Evolutionary conservation across 164 flowering plant genomes (phyloP).

Genomic region (Macadamia integrifolia): DNA sequence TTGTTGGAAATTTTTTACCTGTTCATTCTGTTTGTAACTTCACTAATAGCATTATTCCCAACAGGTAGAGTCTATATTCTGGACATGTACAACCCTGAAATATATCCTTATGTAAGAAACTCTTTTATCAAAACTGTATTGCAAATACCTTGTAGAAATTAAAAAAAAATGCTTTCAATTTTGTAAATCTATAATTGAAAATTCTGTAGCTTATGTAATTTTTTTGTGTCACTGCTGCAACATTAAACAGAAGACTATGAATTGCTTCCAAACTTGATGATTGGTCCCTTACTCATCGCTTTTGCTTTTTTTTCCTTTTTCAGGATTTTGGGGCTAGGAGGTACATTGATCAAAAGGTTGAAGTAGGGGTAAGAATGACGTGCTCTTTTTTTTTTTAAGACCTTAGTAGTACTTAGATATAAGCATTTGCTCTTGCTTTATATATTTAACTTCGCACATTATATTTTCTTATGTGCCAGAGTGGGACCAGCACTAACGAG

Average conservation of each 20-base stretch:
- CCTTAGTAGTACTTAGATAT: neutral
- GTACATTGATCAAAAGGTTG: constrained; percentile 71
- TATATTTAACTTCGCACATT: neutral
- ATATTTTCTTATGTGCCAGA: constrained; percentile 34
- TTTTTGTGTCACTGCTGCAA: neutral
- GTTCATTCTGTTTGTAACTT: neutral
- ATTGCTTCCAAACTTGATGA: neutral
- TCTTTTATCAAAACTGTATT: neutral
- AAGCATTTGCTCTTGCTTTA: neutral
- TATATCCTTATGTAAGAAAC: constrained; percentile 79
- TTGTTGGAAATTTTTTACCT: neutral
- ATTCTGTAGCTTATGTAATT: neutral
- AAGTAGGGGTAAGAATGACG: constrained; percentile 49
- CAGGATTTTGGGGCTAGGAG: constrained; percentile 77
- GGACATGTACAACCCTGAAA: constrained; percentile 83
- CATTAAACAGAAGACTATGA: neutral
- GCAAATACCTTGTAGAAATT: neutral
- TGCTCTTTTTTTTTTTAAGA: neutral
- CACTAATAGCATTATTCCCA: constrained; percentile 7
- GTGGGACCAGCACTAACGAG: constrained; percentile 72
- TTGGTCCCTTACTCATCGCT: neutral
- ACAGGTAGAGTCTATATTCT: constrained; percentile 88
- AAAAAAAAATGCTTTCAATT: neutral
- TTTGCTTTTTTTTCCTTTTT: neutral
- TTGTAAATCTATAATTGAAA: neutral